Base-by-base conservation (phyloP, 352 stramenopile genomes). In the Hyaloperonospora brassicae region DNA sequence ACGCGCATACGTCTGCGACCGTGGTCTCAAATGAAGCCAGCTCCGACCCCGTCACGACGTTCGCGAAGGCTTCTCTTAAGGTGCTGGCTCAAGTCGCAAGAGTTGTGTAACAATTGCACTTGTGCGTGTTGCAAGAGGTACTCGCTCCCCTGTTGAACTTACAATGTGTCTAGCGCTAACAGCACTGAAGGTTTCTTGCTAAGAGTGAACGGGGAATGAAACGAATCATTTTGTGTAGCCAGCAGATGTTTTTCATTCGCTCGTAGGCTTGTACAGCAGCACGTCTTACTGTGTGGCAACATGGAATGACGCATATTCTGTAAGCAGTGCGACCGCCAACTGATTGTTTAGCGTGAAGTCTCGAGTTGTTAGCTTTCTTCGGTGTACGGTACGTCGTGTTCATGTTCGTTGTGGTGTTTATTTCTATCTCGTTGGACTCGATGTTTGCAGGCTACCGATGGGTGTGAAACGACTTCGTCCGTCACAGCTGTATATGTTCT, bases 371-470 rank as follows among this genome's bases (percentile, higher is more conserved):
- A 31, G 27, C 59, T 96, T 97, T 66, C n/a, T n/a, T n/a, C n/a
- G 98, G 97, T 72, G 98, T 96, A 66, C 99, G 99, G 73, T 98
- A n/a, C n/a, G n/a, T 96, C 70, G 98, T 99, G 70, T 99, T 99
- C 70, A 98, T 98, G 63, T 97, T 97, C 24, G 95, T 97, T 30
- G 96, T 94, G 59, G 99, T 97, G 68, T 98, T 95, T 74, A 98
- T 89, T 55, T 89, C 73, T 30, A 89, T 89, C n/a, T 65, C 66
- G 22, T 64, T 62, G 42, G 65, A 55, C 21, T 31, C 27, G 62
- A 76, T 39, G 60, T 35, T 52, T 76, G 68, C 25, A 80, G 43
- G 45, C 74, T 61, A 50, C 76, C 57, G 47, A 65, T 62, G 22
- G 61, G 48, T 82, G 64, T 36, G 59, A 34, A 27, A 92, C 72